Base-by-base conservation (phyloP, 257 asterid genomes). In the Solanum okadae region DNA sequence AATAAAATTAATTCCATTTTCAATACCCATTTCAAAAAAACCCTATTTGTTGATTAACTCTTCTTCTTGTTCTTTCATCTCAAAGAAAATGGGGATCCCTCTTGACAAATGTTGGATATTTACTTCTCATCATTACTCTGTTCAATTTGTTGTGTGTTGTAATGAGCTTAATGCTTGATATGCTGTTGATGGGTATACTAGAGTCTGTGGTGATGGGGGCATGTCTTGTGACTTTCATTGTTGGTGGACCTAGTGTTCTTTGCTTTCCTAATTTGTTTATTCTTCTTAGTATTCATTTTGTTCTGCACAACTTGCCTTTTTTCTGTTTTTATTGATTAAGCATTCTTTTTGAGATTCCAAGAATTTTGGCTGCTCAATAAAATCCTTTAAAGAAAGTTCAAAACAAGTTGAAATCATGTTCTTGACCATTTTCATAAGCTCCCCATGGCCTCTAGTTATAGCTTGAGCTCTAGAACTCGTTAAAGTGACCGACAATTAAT, bases 391-490 rank as follows among this genome's bases (percentile, higher is more conserved):
- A 38, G 44, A 38, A 38, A 38, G 12, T 38, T 38, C 44, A 38
- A 38, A 38, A 38, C 44, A 38, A 38, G 44, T 38, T 38, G 44
- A 38, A 38, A 90, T 95, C 98, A 95, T 94, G 88, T 90, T 91
- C 65, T 90, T 94, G 73, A 95, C 98, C 98, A 96, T 94, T 29
- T 96, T 98, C 98, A 96, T 96, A 18, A 95, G 98, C 76, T 96
- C 98, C 95, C 90, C 88, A 89, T 93, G 96, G n/a, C 98, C 98
- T 81, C 93, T 92, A 40, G 46, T 40, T 40, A 40, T 40, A 40
- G 46, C 46, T 40, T 40, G 46, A 3, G 92, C 95, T 59, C 95
- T 91, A 0, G 98, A 92, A 25, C 91, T 89, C 52, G 94, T 93
- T 98, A 94, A 10, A 92, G 61, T 37, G 91, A 88, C 37, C 29